A percentile compares a stretch with the other conserved stretches of the same genome.
phyloP scores from a whole-genome alignment of 2,329 filamentous ascomycete genomes.

The Penicillium polonicum region DNA sequence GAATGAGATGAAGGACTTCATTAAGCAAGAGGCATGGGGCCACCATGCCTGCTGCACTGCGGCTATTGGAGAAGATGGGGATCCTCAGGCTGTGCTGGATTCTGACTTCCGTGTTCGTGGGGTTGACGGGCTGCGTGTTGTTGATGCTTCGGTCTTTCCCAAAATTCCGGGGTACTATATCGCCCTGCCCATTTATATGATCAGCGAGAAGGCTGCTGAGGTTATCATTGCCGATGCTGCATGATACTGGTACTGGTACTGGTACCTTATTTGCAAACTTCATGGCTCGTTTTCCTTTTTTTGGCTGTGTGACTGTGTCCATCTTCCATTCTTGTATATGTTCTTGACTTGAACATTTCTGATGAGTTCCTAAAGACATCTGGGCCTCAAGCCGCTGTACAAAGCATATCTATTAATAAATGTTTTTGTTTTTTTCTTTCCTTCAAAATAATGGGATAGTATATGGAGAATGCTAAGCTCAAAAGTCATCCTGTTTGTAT shows the following conservation, averaged over 20 bases:
- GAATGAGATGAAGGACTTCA: conserved; percentile 48
- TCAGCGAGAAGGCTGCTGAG: conserved; percentile 62
- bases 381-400: no score
- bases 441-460: no score
- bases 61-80: conserved; percentile 54
- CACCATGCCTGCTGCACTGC: conserved; percentile 58
- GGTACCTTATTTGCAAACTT: not conserved
- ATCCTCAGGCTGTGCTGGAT: conserved; percentile 56
- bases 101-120: conserved; percentile 57
- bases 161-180: conserved; percentile 56
- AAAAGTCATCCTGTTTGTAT: not conserved
- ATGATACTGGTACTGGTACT: not conserved
- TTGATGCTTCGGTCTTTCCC: conserved; percentile 60
- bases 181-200: conserved; percentile 55
- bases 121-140: conserved; percentile 56
- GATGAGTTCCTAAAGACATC: no score
- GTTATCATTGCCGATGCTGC: conserved; percentile 42
- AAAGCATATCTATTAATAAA: no score
- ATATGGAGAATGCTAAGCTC: not conserved
- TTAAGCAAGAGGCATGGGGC: conserved; percentile 53
- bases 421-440: no score
- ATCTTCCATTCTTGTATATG: not conserved
- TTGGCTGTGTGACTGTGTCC: not conserved
- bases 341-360: not conserved
- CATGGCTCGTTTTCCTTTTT: no score